These are phyloP conservation scores for Tricholoma terreum DNA, from an alignment of 768 basidiomycete genomes.

Conservation along the genomic window DNA sequence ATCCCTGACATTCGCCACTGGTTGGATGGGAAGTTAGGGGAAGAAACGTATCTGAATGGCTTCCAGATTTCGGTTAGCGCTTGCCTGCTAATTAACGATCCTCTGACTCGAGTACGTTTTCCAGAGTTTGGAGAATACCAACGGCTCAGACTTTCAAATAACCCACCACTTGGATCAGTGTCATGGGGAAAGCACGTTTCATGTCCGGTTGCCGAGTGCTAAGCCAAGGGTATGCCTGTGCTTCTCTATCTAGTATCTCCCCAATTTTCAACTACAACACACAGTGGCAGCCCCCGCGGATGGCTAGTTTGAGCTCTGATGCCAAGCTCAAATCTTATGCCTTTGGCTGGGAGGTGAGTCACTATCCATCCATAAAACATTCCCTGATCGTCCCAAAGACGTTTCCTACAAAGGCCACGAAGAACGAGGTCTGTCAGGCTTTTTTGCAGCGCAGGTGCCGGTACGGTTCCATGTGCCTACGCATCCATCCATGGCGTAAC, in stretches of 20 bases:
- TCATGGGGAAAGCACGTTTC: neutral
- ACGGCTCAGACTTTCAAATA: neutral
- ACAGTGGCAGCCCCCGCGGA: neutral
- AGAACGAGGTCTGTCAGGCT: conserved; percentile 12
- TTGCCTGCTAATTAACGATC: neutral
- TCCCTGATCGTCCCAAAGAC: conserved; percentile 19
- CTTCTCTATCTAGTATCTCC: neutral
- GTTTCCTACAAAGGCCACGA: conserved; percentile 22
- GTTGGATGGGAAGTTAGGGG: neutral
- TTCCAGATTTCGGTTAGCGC: neutral
- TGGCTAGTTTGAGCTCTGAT: neutral
- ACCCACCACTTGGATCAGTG: neutral
- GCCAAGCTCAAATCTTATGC: conserved; percentile 2
- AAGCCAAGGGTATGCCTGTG: neutral
- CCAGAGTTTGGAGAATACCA: neutral
- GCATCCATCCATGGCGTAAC: conserved; percentile 10
- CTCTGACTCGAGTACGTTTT: neutral
- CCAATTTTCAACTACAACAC: neutral
- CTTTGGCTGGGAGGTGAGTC: conserved; percentile 14
- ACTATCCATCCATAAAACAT: too few relatives aligned
- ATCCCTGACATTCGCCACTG: neutral
- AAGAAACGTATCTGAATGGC: neutral
- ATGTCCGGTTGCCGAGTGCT: neutral
- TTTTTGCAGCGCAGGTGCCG: conserved; percentile 4
- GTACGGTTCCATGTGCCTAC: neutral